Percentiles rank a stretch among this genome's conserved stretches.
Conservation (phyloP, 1,139 yeast species). For the Kodamaea arcana region DNA sequence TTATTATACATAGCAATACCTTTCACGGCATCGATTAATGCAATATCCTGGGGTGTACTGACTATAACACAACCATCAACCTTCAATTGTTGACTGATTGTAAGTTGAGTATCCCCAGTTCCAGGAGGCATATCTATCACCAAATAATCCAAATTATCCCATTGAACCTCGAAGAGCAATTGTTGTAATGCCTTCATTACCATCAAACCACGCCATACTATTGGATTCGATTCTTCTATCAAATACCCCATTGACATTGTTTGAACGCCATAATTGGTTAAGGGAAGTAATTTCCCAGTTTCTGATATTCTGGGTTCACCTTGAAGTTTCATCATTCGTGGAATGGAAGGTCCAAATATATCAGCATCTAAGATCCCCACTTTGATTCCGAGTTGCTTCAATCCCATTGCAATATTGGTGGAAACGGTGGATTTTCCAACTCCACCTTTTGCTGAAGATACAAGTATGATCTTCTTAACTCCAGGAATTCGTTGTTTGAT, state of each 20-base stretch:
- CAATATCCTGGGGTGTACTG: constrained; percentile 85
- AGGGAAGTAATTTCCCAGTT: constrained; percentile 58
- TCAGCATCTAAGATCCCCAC: constrained; percentile 79
- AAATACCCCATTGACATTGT: constrained; percentile 91
- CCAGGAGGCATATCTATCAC: constrained; percentile 91
- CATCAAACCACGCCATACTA: constrained; percentile 86
- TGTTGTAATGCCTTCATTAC: constrained; percentile 87
- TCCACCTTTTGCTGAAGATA: constrained; percentile 80
- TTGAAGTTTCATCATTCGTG: constrained; percentile 57
- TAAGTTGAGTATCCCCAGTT: constrained; percentile 83
- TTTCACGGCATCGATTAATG: constrained; percentile 74
- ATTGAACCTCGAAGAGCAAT: constrained; percentile 71
- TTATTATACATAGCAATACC: constrained; percentile 78
- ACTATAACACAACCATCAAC: constrained; percentile 81
- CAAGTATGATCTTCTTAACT: constrained; percentile 60
- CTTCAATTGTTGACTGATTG: constrained; percentile 71
- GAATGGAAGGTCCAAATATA: constrained; percentile 80
- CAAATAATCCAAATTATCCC: constrained; percentile 69
- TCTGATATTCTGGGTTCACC: constrained; percentile 64
- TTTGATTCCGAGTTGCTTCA: constrained; percentile 50
- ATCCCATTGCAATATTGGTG: constrained; percentile 64
- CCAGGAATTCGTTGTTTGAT: constrained; percentile 53
- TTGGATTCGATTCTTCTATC: constrained; percentile 62
- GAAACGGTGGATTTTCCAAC: constrained; percentile 63
- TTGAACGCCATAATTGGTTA: constrained; percentile 72